Percentiles rank a stretch among this genome's conserved stretches.
Evolutionary conservation across 2,329 filamentous ascomycete genomes (phyloP).

Genomic region (Sporothrix brunneoviolacea): DNA sequence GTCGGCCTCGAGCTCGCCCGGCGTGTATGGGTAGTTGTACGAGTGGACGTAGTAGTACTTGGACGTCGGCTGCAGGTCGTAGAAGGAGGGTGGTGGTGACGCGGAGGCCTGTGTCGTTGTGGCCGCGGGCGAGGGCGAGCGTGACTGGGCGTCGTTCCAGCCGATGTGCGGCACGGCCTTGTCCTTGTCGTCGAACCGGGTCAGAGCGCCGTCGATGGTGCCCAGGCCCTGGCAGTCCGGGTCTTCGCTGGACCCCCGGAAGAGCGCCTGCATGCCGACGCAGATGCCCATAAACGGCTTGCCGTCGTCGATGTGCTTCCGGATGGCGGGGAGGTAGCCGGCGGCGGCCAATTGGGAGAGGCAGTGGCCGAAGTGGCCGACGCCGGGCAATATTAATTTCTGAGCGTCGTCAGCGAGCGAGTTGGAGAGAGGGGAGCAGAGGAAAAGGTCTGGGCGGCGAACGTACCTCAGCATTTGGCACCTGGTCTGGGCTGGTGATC

Average conservation of each 20-base stretch:
- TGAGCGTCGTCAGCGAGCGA: not conserved
- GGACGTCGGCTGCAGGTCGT: constrained; percentile 69
- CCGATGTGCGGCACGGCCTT: constrained; percentile 99
- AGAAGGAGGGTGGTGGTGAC: constrained; percentile 42
- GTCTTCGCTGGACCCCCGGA: constrained; percentile 78
- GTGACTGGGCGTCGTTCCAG: constrained; percentile 75
- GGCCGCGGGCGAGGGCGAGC: not conserved
- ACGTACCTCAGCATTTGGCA: constrained; percentile 74
- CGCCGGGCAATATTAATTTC: constrained; percentile 79
- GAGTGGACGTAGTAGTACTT: constrained; percentile 99
- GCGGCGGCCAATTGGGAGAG: constrained; percentile 74
- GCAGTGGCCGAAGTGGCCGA: constrained; percentile 97
- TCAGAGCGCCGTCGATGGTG: constrained; percentile 62
- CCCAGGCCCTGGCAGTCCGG: constrained; percentile 65
- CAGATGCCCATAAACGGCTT: constrained; percentile 99
- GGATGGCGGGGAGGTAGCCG: constrained; percentile 77
- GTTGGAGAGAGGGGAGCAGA: not conserved
- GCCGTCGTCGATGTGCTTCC: constrained; percentile 74
- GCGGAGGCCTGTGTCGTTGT: not conserved
- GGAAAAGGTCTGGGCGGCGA: not conserved
- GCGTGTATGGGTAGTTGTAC: constrained; percentile 72
- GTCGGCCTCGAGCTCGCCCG: constrained; percentile 66
- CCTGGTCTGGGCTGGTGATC: constrained; percentile 78
- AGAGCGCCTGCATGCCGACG: constrained; percentile 86
- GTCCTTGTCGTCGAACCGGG: constrained; percentile 65